Evolutionary conservation across 129 eudicot species (phyloP).

Genomic region (Silybum marianum): DNA sequence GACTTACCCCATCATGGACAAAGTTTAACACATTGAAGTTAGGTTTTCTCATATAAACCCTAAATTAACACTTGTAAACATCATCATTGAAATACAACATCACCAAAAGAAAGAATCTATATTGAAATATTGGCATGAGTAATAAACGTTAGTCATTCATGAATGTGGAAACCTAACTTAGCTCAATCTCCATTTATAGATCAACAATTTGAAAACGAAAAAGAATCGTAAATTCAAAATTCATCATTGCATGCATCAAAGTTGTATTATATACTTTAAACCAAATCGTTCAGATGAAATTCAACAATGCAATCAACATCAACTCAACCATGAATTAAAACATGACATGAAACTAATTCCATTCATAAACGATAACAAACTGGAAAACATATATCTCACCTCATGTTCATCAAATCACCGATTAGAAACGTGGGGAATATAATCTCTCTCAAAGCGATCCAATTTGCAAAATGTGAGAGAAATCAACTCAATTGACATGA

Average conservation of each 20-base stretch:
- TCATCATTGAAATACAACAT: slow-evolving; percentile 1
- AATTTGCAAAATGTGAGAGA: slow-evolving; percentile 10
- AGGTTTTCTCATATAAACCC: slow-evolving; percentile 21
- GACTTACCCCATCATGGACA: background rate
- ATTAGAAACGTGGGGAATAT: background rate
- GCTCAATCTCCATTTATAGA: slow-evolving; percentile 1
- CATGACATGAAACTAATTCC: background rate
- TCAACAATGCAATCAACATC: slow-evolving; percentile 2
- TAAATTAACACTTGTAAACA: slow-evolving; percentile 15
- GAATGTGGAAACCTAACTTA: background rate
- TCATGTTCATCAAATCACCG: background rate
- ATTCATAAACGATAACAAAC: slow-evolving; percentile 1
- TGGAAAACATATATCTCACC: slow-evolving; percentile 12
- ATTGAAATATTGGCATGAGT: background rate
- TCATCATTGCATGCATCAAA: slow-evolving; percentile 9
- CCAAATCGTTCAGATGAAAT: background rate
- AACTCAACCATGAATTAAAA: background rate
- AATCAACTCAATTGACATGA: slow-evolving; percentile 1
- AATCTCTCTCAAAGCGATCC: background rate
- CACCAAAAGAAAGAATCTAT: background rate
- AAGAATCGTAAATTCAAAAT: background rate
- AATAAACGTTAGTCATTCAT: background rate
- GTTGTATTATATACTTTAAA: background rate
- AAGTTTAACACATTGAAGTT: background rate
- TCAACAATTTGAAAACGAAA: background rate